These are phyloP conservation scores for Lachnellula hyalina DNA, from an alignment of 2,329 filamentous ascomycete genomes.

Conservation along the genomic window DNA sequence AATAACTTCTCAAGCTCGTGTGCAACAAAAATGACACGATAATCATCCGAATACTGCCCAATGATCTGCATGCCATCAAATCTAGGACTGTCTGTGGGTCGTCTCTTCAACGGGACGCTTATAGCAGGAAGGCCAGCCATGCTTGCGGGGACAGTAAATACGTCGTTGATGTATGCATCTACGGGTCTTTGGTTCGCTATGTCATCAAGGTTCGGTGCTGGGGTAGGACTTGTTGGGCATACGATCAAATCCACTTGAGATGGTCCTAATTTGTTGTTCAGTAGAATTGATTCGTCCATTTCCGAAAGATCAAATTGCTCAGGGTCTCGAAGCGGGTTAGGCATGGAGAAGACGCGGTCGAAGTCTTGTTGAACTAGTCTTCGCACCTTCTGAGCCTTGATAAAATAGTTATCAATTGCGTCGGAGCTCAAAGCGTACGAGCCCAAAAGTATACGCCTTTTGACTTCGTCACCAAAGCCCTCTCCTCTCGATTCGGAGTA, in stretches of 20 bases:
- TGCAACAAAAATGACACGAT: conserved; percentile 55
- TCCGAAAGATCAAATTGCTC: conserved; percentile 54
- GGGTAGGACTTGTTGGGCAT: conserved; percentile 78
- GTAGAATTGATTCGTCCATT: conserved; percentile 46
- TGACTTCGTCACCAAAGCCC: conserved; percentile 80
- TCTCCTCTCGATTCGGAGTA: conserved; percentile 71
- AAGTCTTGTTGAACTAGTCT: conserved; percentile 83
- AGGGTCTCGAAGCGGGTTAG: conserved; percentile 60
- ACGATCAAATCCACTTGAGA: conserved; percentile 77
- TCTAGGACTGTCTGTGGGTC: conserved; percentile 25
- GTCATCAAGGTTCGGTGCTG: conserved; percentile 60
- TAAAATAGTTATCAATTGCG: conserved; percentile 93
- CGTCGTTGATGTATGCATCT: conserved; percentile 86
- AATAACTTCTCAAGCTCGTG: conserved; percentile 26
- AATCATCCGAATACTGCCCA: conserved; percentile 76
- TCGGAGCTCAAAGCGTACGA: conserved; percentile 85
- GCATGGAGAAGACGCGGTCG: conserved; percentile 65
- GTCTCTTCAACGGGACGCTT: conserved; percentile 62
- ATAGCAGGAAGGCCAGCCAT: conserved; percentile 85
- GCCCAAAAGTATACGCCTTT: conserved; percentile 79
- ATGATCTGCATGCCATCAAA: conserved; percentile 67
- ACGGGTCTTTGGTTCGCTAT: conserved; percentile 51
- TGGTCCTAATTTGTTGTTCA: conserved; percentile 53
- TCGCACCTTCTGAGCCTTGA: conserved; percentile 85
- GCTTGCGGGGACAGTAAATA: conserved; percentile 93